Evolutionary conservation across 2,329 filamentous ascomycete genomes (phyloP).

Genomic region (Zelopaecilomyces penicillatus): DNA sequence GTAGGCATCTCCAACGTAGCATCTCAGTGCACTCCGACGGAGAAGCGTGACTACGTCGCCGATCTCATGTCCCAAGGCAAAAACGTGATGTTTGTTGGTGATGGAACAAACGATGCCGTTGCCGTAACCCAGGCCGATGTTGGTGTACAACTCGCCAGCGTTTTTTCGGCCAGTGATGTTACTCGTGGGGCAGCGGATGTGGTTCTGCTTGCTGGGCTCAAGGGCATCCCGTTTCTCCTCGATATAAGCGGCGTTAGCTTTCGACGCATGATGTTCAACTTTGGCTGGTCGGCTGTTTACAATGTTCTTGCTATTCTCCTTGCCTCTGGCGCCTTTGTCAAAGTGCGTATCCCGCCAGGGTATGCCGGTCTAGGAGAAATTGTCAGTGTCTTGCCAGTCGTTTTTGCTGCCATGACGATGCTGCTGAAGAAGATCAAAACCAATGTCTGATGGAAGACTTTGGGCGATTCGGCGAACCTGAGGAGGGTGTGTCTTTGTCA

Average conservation of each 20-base stretch:
- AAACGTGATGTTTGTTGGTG: conserved; percentile 61
- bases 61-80: conserved; percentile 23
- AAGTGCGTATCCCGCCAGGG: conserved; percentile 38
- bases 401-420: conserved; percentile 28
- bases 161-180: conserved; percentile 76
- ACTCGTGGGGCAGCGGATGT: conserved; percentile 75
- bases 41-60: conserved; percentile 47
- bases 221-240: conserved; percentile 63
- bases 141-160: conserved; percentile 63
- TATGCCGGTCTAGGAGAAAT: conserved; percentile 56
- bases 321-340: conserved; percentile 61
- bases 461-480: no score
- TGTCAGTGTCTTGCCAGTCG: conserved; percentile 55
- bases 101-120: conserved; percentile 83
- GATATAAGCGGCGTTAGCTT: conserved; percentile 66
- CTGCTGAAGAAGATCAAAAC: conserved; percentile 13
- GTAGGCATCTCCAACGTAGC: conserved; percentile 64
- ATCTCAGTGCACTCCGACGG: conserved; percentile 46
- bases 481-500: no score
- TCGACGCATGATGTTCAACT: conserved; percentile 73
- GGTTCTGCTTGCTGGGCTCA: conserved; percentile 66
- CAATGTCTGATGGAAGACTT: no score
- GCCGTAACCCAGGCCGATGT: conserved; percentile 77
- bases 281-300: conserved; percentile 77
- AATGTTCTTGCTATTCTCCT: conserved; percentile 71